Percentiles rank a stretch among this genome's conserved stretches.
These are phyloP conservation scores for Aquilaria sinensis DNA, from an alignment of 345 rosid species.

Conservation along the genomic window DNA sequence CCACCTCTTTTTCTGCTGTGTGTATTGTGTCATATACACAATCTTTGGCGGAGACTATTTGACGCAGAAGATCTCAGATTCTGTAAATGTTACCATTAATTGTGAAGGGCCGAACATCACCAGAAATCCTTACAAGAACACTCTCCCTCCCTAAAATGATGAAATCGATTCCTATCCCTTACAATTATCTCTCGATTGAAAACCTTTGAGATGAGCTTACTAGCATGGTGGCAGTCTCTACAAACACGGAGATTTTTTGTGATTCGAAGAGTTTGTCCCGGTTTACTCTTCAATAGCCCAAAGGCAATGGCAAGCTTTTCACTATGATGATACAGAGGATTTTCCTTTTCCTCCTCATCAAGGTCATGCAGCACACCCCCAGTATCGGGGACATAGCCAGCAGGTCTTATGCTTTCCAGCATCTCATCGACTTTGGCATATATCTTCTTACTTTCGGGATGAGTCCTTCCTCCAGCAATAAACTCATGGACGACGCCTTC, in stretches of 20 bases:
- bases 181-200: conserved; percentile 25
- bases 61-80: too few relatives aligned
- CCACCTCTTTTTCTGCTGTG: too few relatives aligned
- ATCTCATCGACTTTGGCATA: conserved; percentile 29
- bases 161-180: conserved; percentile 32
- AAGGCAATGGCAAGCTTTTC: conserved; percentile 43
- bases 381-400: conserved; percentile 25
- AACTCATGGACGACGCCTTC: conserved; percentile 27
- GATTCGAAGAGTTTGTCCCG: conserved; percentile 25
- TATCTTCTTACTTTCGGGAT: conserved; percentile 24
- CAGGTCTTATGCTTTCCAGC: conserved; percentile 22
- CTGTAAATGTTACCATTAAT: too few relatives aligned
- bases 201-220: conserved; percentile 32
- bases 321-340: conserved; percentile 22
- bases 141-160: conserved; percentile 24
- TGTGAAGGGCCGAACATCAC: neutral
- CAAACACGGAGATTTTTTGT: conserved; percentile 26
- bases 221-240: conserved; percentile 32
- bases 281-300: conserved; percentile 27
- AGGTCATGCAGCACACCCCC: conserved; percentile 22
- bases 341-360: conserved; percentile 28
- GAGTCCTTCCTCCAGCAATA: conserved; percentile 27
- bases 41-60: too few relatives aligned
- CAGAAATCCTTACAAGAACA: conserved; percentile 39
- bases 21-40: too few relatives aligned